Base-by-base conservation (phyloP, 2,329 filamentous ascomycete species). In the Calonectria hawksworthii region DNA sequence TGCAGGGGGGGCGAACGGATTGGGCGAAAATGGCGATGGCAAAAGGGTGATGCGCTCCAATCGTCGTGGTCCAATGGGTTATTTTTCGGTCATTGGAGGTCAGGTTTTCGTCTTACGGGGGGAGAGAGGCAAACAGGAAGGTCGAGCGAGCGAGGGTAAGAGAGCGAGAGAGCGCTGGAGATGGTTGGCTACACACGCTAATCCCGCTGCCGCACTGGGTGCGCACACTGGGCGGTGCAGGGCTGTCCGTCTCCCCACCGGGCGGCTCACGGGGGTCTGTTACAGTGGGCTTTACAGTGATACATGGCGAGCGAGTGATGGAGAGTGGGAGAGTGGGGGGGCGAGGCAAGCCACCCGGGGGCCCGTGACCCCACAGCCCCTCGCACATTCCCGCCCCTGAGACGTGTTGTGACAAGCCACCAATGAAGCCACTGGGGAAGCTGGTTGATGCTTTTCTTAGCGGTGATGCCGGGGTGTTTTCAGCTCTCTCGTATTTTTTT, bases 311-410 rank as follows among this genome's bases (percentile, higher is more conserved):
- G 54, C 32, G 54, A 26, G 23, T 13, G 23, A 28, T 23, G 23
- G 18, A 26, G 54, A 65, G 23, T 26, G 47, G 18, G 38, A 34
- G 68, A 28, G 16, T 13, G 13, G 41, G 32, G 14, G 26, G 66
- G 64, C 21, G 65, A 51, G 34, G 68, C 47, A 72, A 61, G 63
- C 52, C 70, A 66, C 63, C 34, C 63, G 18, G 47, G 65, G 47
- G 65, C 65, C 70, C 70, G 70, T 73, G 65, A 73, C 61, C 47
- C 64, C 70, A 23, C 64, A 26, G 56, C 54, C 38, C 38, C 26
- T 47, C 38, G 38, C 61, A 47, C 64, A 68, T 64, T n/a, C 70
- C 70, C 52, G 51, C 56, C 47, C 47, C 68, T 71, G 59, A 32
- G 68, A 52, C 32, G 23, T 51, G 38, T 30, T 47, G 67, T 26